These are phyloP conservation scores for Licmophora abbreviata DNA, from an alignment of 108 stramenopile species.

Conservation along the genomic window DNA sequence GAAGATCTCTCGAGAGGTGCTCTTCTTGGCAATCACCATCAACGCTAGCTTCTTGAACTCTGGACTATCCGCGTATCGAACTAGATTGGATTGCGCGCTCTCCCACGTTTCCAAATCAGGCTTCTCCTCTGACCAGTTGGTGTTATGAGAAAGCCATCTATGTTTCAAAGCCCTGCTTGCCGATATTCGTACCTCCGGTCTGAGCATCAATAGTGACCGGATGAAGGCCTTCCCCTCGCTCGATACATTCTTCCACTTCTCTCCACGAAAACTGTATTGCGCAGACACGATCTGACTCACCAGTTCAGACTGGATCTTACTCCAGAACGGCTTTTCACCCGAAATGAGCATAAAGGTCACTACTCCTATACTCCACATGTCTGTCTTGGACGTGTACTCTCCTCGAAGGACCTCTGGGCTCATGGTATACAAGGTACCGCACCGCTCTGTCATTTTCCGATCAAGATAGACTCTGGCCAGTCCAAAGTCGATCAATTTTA, in stretches of 20 bases:
- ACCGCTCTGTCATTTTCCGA: constrained; percentile 56
- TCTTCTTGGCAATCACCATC: constrained; percentile 64
- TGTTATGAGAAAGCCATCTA: constrained; percentile 28
- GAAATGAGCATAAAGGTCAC: constrained; percentile 10
- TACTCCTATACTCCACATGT: constrained; percentile 30
- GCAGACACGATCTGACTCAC: constrained; percentile 7
- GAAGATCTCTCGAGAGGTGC: constrained; percentile 54
- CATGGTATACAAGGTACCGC: constrained; percentile 77
- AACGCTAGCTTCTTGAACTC: constrained; percentile 67
- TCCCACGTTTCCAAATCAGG: constrained; percentile 4
- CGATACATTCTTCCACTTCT: constrained; percentile 44
- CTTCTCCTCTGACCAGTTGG: not conserved
- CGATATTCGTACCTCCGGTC: constrained; percentile 46
- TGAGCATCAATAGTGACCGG: constrained; percentile 22
- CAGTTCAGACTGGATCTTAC: constrained; percentile 3
- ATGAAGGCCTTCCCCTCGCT: constrained; percentile 62
- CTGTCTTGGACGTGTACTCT: constrained; percentile 40
- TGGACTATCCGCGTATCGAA: constrained; percentile 36
- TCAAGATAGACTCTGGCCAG: constrained; percentile 31
- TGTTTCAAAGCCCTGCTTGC: constrained; percentile 51
- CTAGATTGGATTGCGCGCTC: constrained; percentile 21
- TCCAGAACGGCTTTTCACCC: constrained; percentile 4
- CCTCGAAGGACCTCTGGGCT: constrained; percentile 45
- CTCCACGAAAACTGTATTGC: constrained; percentile 13
- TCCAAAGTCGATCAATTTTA: constrained; percentile 85